phyloP scores from a whole-genome alignment of 108 stramenopile genomes.

The Skeletonema tropicum region DNA sequence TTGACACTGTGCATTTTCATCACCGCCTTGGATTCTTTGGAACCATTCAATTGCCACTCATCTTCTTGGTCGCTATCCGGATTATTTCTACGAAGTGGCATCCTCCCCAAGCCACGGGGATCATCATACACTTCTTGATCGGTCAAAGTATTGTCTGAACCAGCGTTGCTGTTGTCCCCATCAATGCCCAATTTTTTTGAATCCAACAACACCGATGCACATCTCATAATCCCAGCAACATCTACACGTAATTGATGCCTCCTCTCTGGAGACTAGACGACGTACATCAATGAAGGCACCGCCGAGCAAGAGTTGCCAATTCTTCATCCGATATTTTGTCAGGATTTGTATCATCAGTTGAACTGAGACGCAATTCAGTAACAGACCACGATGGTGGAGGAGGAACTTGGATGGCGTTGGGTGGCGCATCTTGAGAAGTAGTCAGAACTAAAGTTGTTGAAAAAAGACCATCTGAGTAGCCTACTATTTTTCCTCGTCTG shows the following conservation, averaged over 20 bases:
- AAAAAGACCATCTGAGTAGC: neutral
- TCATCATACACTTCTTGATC: conserved; percentile 53
- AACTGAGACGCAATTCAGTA: conserved; percentile 17
- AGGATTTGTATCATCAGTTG: neutral
- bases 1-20: conserved; percentile 32
- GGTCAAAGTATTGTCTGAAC: neutral
- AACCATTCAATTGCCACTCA: conserved; percentile 26
- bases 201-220: conserved; percentile 53
- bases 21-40: conserved; percentile 36
- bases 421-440: neutral
- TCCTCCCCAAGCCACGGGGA: conserved; percentile 43
- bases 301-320: conserved; percentile 39
- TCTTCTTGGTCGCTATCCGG: neutral
- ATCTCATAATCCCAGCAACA: conserved; percentile 50
- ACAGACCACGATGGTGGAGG: conserved; percentile 33
- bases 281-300: conserved; percentile 56
- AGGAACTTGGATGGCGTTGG: conserved; percentile 16
- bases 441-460: neutral
- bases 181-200: conserved; percentile 9
- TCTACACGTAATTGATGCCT: conserved; percentile 32
- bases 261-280: conserved; percentile 31
- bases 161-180: neutral
- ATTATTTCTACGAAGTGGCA: conserved; percentile 41
- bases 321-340: conserved; percentile 41
- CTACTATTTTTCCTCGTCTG: neutral